These are phyloP conservation scores for Marchantia paleacea DNA, from an alignment of 225 moss, liverwort and hornwort genomes.

Conservation along the genomic window DNA sequence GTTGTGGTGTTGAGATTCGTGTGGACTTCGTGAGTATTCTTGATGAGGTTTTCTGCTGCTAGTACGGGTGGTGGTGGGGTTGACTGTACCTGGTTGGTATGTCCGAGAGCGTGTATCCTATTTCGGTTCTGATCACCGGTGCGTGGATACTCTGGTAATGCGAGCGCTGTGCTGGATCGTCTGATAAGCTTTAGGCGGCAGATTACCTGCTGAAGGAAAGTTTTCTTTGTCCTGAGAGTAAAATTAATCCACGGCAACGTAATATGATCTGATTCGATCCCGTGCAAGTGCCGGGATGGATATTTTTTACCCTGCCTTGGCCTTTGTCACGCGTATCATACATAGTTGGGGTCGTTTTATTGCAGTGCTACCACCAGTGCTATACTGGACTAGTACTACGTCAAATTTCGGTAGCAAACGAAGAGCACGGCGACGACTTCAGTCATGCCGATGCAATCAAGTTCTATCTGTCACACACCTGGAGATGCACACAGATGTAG, in stretches of 20 bases:
- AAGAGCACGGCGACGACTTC: too few relatives aligned
- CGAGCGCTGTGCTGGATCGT: background rate
- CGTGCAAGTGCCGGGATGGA: background rate
- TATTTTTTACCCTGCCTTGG: too few relatives aligned
- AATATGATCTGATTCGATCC: background rate
- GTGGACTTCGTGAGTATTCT: background rate
- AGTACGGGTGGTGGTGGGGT: conserved; percentile 1
- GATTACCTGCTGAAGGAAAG: background rate
- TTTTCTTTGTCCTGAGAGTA: too few relatives aligned
- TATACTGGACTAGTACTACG: too few relatives aligned
- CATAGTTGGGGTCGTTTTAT: too few relatives aligned
- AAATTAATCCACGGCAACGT: background rate
- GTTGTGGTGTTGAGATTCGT: background rate
- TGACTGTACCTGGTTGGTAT: conserved; percentile 4
- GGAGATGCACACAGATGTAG: background rate
- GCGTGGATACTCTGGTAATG: background rate
- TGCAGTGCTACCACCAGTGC: too few relatives aligned
- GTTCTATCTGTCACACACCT: background rate
- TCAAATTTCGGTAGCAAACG: too few relatives aligned
- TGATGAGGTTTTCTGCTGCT: background rate
- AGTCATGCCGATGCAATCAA: too few relatives aligned
- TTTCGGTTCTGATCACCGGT: background rate
- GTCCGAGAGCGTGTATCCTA: background rate
- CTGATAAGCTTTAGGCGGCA: background rate
- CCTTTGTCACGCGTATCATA: too few relatives aligned